These are phyloP conservation scores for Thelephora ganbajun DNA, from an alignment of 768 basidiomycete genomes.

Conservation along the genomic window DNA sequence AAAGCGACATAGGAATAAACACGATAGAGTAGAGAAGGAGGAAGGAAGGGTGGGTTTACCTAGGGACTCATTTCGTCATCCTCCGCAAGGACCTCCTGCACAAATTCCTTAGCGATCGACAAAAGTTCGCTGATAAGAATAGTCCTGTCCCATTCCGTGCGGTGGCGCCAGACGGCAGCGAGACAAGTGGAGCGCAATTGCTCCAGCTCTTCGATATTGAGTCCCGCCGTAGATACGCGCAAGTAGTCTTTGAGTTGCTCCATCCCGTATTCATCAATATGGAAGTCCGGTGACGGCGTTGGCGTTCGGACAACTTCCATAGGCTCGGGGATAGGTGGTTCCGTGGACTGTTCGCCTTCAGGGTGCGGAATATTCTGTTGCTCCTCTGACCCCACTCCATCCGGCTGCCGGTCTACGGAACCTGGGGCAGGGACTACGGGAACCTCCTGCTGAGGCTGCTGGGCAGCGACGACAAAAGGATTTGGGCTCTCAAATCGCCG, in stretches of 20 bases:
- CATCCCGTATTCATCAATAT: slow-evolving; percentile 39
- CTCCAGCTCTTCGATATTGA: slow-evolving; percentile 85
- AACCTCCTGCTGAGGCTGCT: background rate
- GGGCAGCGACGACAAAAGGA: background rate
- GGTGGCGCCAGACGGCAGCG: slow-evolving; percentile 67
- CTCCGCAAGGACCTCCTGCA: slow-evolving; percentile 39
- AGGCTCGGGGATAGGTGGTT: slow-evolving; percentile 18
- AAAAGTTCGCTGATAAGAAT: slow-evolving; percentile 45
- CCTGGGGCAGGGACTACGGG: background rate
- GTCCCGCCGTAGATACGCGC: slow-evolving; percentile 33
- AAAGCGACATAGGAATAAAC: too few relatives aligned
- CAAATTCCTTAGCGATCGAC: slow-evolving; percentile 45
- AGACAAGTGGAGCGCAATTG: slow-evolving; percentile 81
- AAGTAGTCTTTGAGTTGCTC: slow-evolving; percentile 35
- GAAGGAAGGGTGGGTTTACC: too few relatives aligned
- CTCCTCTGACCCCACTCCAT: background rate
- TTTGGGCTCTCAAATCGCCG: background rate
- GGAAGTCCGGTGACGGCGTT: slow-evolving; percentile 68
- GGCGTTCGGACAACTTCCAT: slow-evolving; percentile 46
- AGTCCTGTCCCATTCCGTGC: slow-evolving; percentile 75
- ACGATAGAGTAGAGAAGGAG: too few relatives aligned
- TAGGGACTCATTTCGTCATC: too few relatives aligned
- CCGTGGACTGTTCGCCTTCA: slow-evolving; percentile 4
- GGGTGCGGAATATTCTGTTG: background rate
- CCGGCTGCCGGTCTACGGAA: background rate